Percentiles rank a stretch among this genome's conserved stretches.
phyloP scores from a whole-genome alignment of 2,329 filamentous ascomycete species.

The Scleromitrula shiraiana region DNA sequence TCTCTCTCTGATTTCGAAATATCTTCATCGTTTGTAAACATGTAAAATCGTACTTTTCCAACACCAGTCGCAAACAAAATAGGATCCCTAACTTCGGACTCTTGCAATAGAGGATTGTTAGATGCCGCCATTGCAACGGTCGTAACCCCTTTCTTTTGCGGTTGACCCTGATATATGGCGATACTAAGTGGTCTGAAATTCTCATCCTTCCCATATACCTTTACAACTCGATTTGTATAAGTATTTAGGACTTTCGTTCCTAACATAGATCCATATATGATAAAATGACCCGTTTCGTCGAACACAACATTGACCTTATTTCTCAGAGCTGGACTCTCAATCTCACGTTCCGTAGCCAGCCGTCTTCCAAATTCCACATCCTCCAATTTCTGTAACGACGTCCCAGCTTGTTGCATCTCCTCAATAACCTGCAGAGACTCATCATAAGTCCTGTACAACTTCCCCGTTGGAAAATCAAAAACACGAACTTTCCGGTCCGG shows the following conservation, averaged over 20 bases:
- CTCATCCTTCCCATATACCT: conserved; percentile 85
- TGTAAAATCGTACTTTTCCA: conserved; percentile 89
- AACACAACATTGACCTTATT: conserved; percentile 81
- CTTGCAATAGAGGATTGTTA: conserved; percentile 83
- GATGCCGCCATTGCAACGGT: conserved; percentile 97
- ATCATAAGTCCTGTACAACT: conserved; percentile 87
- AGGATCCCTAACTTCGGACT: conserved; percentile 84
- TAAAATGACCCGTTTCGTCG: conserved; percentile 92
- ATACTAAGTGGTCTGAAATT: conserved; percentile 77
- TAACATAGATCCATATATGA: conserved; percentile 85
- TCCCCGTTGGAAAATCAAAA: conserved; percentile 86
- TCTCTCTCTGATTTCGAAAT: conserved; percentile 79
- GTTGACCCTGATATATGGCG: conserved; percentile 86
- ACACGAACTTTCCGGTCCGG: conserved; percentile 89
- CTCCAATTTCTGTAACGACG: conserved; percentile 71
- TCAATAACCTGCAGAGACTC: conserved; percentile 84
- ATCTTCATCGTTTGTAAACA: conserved; percentile 89
- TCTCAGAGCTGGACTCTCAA: conserved; percentile 61
- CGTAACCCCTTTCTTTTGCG: conserved; percentile 85
- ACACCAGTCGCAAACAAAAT: conserved; percentile 79
- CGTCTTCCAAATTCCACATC: conserved; percentile 87
- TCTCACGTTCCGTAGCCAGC: conserved; percentile 75
- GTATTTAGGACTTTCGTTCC: conserved; percentile 96
- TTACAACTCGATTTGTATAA: conserved; percentile 84
- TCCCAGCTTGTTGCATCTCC: conserved; percentile 94